A percentile compares a stretch with the other conserved stretches of the same genome.
Evolutionary conservation across 75 land plant genomes (phyloP).

Genomic region (Sequoia sempervirens): DNA sequence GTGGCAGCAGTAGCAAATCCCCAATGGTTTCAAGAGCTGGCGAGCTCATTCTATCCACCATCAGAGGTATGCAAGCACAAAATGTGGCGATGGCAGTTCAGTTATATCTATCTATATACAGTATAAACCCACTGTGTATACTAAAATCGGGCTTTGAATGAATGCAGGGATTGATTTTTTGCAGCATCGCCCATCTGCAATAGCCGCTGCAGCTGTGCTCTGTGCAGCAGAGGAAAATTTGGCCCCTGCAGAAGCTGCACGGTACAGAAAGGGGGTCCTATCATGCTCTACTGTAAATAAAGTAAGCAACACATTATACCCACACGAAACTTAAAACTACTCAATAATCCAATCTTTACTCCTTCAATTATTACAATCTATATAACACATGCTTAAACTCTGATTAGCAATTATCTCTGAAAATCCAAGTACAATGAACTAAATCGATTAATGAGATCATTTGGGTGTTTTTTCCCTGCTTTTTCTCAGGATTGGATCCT

Average conservation of each 20-base stretch:
- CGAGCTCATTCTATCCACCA: constrained; percentile 15
- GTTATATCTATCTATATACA: neutral
- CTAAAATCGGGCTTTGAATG: no score
- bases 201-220: constrained; percentile 53
- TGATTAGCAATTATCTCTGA: neutral
- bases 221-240: neutral
- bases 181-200: constrained; percentile 46
- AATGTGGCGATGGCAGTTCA: neutral
- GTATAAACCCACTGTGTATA: neutral
- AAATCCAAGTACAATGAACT: neutral
- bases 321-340: neutral
- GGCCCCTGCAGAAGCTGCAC: neutral
- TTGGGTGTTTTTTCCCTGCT: neutral
- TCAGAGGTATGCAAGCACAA: constrained; percentile 25
- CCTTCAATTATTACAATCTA: neutral
- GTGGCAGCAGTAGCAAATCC: neutral
- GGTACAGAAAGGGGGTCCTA: neutral
- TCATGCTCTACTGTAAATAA: neutral
- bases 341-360: neutral
- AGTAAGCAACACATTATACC: neutral
- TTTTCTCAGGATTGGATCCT: constrained; percentile 2
- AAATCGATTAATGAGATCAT: neutral
- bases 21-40: constrained; percentile 16
- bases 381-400: no score
- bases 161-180: constrained; percentile 49